Base-by-base conservation (phyloP, 257 asterid genomes). In the Nemophila menziesii region DNA sequence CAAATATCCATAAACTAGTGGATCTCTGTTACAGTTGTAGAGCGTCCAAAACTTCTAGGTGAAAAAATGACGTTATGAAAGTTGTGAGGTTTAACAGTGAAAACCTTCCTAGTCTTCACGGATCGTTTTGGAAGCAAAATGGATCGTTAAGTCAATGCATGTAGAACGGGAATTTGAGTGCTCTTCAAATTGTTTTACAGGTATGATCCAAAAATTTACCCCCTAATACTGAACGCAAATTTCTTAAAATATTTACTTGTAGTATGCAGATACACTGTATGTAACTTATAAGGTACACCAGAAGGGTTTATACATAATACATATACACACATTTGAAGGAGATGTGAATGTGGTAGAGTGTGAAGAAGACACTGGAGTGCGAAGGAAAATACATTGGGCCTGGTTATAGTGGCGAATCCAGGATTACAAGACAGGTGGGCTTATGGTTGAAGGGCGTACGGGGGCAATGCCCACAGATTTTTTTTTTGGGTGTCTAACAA, bases 21-120 rank as follows among this genome's bases (percentile, higher is more conserved):
- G n/a, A 22, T 21, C 48, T 50, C 39, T 20, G 12, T 48, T 54
- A 38, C 55, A 63, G 69, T 42, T 62, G 64, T 60, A 63, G 69
- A 36, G 16, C 41, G 39, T 63, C 57, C 41, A 56, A 49, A 55
- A 56, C 56, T 41, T 52, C 57, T 51, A 39, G 56, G 8, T 26
- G 57, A 14, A 60, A 63, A 39, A 13, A 46, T 14, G 46, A 40
- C 52, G 47, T 56, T 39, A 39, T 63, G 51, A 52, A 56, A 51
- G 56, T 46, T 19, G 56, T 46, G 20, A 44, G 21, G 15, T 63
- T 63, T 46, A 50, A 45, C 33, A 20, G 37, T 13, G 49, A 44
- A 18, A 22, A 45, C 38, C 51, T 56, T 9, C 19, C 55, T 39
- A 43, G 48, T 46, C 52, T 51, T 43, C 59, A 44, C 24, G 47